phyloP scores from a whole-genome alignment of 345 rosid species.

The Garcia nutans region DNA sequence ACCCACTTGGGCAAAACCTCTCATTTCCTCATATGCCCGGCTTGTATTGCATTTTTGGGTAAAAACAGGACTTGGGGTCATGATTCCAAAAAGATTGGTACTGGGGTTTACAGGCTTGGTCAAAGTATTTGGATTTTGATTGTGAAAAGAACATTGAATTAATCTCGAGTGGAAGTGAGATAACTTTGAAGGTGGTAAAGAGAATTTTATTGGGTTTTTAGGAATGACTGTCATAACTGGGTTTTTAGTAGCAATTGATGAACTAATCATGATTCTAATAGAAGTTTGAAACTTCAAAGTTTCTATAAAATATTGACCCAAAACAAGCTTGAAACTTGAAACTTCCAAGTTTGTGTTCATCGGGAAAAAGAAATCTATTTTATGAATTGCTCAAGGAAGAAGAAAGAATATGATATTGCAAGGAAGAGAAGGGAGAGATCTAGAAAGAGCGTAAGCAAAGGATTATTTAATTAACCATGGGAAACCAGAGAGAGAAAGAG shows the following conservation, averaged over 20 bases:
- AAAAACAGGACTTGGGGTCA: constrained; percentile 38
- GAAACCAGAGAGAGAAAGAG: neutral
- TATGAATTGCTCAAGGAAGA: constrained; percentile 7
- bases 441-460: constrained; percentile 4
- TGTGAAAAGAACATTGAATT: constrained; percentile 11
- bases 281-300: too few species aligned
- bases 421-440: neutral
- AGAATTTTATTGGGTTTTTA: constrained; percentile 10
- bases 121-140: constrained; percentile 20
- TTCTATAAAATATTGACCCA: neutral
- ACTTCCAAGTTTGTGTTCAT: neutral
- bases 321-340: neutral
- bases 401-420: neutral
- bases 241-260: constrained; percentile 7
- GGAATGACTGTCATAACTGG: constrained; percentile 11
- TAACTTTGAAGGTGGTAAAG: neutral
- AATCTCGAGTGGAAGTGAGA: constrained; percentile 4
- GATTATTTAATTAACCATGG: neutral
- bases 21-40: constrained; percentile 26
- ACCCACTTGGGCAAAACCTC: constrained; percentile 44
- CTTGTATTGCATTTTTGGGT: constrained; percentile 20
- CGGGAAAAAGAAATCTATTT: neutral
- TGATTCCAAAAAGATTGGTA: constrained; percentile 25
- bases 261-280: constrained; percentile 14
- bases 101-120: constrained; percentile 26